A percentile compares a stretch with the other conserved stretches of the same genome.
Conservation (phyloP, 345 rosid genomes). For the Eucalyptus marginata region DNA sequence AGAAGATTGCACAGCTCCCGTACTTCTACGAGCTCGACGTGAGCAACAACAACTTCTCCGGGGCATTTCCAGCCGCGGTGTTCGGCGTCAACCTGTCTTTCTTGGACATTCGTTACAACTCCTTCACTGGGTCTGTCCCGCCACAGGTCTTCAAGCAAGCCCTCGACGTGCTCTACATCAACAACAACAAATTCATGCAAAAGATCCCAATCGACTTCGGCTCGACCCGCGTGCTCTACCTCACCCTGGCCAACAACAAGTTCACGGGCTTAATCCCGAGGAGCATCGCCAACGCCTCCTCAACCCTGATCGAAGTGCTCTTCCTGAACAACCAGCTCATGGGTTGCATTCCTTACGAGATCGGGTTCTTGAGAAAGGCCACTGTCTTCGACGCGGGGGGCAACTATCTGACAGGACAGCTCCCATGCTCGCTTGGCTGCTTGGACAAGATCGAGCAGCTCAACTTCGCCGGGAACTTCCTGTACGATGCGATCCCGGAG, state of each 20-base stretch:
- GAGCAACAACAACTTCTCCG: constrained; percentile 63
- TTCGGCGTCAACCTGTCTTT: constrained; percentile 2
- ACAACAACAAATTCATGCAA: constrained; percentile 26
- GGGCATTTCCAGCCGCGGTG: constrained; percentile 16
- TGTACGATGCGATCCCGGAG: constrained; percentile 31
- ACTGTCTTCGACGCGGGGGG: constrained; percentile 23
- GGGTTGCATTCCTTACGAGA: constrained; percentile 31
- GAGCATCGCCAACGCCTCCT: constrained; percentile 8
- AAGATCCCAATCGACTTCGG: constrained; percentile 17
- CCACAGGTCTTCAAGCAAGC: constrained; percentile 9
- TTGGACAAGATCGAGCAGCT: constrained; percentile 19
- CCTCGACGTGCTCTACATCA: constrained; percentile 22
- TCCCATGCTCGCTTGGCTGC: constrained; percentile 30
- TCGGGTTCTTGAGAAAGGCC: constrained; percentile 15
- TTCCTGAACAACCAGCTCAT: constrained; percentile 14
- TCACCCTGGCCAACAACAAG: constrained; percentile 30
- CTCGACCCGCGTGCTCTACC: constrained; percentile 9
- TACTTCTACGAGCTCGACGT: constrained; percentile 27
- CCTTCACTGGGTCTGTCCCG: constrained; percentile 25
- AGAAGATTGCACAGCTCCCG: neutral
- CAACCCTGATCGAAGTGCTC: constrained; percentile 17
- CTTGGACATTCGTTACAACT: constrained; percentile 31
- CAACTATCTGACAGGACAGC: constrained; percentile 27
- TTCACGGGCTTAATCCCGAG: constrained; percentile 26
- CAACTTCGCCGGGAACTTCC: constrained; percentile 19